These are phyloP conservation scores for Torulaspora microellipsoides DNA, from an alignment of 805 yeast genomes.

Conservation along the genomic window DNA sequence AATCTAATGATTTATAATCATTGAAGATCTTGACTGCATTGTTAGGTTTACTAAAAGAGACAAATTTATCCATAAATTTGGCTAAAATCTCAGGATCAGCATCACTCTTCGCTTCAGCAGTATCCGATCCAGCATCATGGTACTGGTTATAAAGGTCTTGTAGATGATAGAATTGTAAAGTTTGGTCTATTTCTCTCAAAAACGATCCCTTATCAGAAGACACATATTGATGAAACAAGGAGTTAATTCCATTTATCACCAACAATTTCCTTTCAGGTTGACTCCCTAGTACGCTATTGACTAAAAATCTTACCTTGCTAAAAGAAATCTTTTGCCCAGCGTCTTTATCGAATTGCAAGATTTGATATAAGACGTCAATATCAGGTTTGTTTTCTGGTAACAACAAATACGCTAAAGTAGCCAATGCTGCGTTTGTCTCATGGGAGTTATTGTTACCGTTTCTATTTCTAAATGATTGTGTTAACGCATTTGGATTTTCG, in stretches of 20 bases:
- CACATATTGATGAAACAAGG: constrained; percentile 12
- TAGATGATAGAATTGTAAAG: constrained; percentile 13
- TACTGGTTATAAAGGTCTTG: constrained; percentile 13
- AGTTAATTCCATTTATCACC: constrained; percentile 5
- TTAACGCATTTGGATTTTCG: constrained; percentile 14
- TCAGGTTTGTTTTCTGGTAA: constrained; percentile 23
- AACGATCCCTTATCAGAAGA: constrained; percentile 11
- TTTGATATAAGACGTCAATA: constrained; percentile 20
- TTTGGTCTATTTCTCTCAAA: constrained; percentile 10
- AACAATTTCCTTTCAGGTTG: not conserved
- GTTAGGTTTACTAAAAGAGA: constrained; percentile 16
- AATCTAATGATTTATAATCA: constrained; percentile 18
- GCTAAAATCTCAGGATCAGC: constrained; percentile 16
- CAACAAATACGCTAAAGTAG: constrained; percentile 26
- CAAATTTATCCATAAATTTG: constrained; percentile 25
- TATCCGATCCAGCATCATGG: not conserved
- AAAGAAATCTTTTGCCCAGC: constrained; percentile 13
- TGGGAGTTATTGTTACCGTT: constrained; percentile 16
- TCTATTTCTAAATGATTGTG: constrained; percentile 8
- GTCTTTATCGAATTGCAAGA: constrained; percentile 19
- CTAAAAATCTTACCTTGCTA: constrained; percentile 9
- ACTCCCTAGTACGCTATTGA: not conserved
- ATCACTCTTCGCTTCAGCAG: not conserved
- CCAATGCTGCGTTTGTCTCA: constrained; percentile 18
- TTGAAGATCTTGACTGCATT: constrained; percentile 21